Evolutionary conservation across 1,139 yeast species (phyloP).

Genomic region (Scheffersomyces cryptocercus): DNA sequence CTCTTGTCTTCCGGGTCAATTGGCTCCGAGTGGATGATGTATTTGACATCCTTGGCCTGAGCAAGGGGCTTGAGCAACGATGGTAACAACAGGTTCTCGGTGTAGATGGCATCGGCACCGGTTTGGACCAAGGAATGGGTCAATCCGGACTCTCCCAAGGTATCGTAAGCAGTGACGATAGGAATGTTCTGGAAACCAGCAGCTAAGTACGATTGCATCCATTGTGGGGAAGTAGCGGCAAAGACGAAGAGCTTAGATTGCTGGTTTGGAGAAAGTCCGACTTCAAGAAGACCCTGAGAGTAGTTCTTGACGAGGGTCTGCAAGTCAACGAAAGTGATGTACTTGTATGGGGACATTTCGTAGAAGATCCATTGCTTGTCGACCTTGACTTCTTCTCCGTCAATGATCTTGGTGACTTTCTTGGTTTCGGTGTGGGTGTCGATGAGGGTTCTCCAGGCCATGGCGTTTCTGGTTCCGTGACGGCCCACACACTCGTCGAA

Average conservation of each 20-base stretch:
- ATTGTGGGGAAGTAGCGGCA: slow-evolving; percentile 80
- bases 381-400: slow-evolving; percentile 70
- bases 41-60: slow-evolving; percentile 61
- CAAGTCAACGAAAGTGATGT: slow-evolving; percentile 63
- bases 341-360: slow-evolving; percentile 74
- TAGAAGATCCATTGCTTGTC: slow-evolving; percentile 87
- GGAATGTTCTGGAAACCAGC: slow-evolving; percentile 78
- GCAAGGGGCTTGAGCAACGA: slow-evolving; percentile 72
- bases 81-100: slow-evolving; percentile 72
- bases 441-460: slow-evolving; percentile 79
- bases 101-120: slow-evolving; percentile 72
- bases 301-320: slow-evolving; percentile 48
- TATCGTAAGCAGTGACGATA: slow-evolving; percentile 94
- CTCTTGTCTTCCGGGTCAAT: slow-evolving; percentile 66
- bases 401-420: slow-evolving; percentile 69
- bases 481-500: slow-evolving; percentile 62
- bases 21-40: slow-evolving; percentile 68
- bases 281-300: slow-evolving; percentile 73
- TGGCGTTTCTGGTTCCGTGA: slow-evolving; percentile 54
- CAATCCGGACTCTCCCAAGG: slow-evolving; percentile 90
- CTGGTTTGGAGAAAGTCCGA: slow-evolving; percentile 71
- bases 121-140: slow-evolving; percentile 86
- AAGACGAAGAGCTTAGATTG: slow-evolving; percentile 74
- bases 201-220: slow-evolving; percentile 90
- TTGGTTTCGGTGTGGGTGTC: slow-evolving; percentile 79